These are phyloP conservation scores for Psophocarpus tetragonolobus DNA, from an alignment of 306 rosid species.

Conservation along the genomic window DNA sequence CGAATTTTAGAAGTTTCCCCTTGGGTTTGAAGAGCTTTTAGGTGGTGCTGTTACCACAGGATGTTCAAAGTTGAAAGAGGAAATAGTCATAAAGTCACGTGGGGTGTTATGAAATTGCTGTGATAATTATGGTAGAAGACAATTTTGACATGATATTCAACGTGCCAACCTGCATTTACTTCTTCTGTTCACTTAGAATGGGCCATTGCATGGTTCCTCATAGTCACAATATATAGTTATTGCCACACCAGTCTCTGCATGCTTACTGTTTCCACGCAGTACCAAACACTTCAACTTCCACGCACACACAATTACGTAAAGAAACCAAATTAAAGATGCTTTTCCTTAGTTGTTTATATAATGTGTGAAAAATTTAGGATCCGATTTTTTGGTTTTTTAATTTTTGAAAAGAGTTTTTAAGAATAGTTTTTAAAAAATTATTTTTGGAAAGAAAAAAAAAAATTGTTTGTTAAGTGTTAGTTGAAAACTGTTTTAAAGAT, in stretches of 20 bases:
- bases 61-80: constrained; percentile 17
- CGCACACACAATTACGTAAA: neutral
- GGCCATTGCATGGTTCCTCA: constrained; percentile 13
- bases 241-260: neutral
- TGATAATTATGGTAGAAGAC: constrained; percentile 48
- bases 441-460: too few species aligned
- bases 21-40: constrained; percentile 31
- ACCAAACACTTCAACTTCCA: neutral
- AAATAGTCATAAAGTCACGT: constrained; percentile 30
- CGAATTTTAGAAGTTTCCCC: constrained; percentile 40
- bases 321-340: neutral
- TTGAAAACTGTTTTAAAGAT: too few species aligned
- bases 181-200: constrained; percentile 16
- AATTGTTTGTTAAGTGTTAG: too few species aligned
- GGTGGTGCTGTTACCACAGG: constrained; percentile 2
- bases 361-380: neutral
- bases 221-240: neutral
- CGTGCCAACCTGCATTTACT: constrained; percentile 31
- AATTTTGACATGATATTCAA: constrained; percentile 42
- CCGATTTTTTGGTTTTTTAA: too few species aligned
- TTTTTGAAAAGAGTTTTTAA: too few species aligned
- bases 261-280: constrained; percentile 3
- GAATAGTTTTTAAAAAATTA: too few species aligned
- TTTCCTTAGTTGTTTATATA: neutral
- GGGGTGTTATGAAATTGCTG: constrained; percentile 19